These are phyloP conservation scores for Orbilia quercus DNA, from an alignment of 2,329 filamentous ascomycete species.

Conservation along the genomic window DNA sequence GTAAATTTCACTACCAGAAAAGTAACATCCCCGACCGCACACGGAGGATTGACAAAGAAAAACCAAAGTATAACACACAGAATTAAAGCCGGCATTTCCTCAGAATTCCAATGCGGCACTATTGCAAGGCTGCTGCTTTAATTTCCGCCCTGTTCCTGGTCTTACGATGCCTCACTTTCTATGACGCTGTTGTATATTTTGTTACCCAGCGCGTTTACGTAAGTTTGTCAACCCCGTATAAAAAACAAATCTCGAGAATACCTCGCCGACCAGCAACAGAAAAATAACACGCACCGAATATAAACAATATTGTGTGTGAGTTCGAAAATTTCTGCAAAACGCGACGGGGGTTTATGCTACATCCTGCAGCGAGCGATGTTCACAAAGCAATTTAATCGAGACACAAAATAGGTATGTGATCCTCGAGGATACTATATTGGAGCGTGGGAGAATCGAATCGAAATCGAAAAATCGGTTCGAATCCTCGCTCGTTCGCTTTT, in stretches of 20 bases:
- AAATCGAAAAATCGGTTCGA: not conserved
- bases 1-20: no score
- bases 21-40: no score
- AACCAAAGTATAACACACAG: no score
- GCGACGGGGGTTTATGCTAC: not conserved
- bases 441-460: not conserved
- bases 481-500: slow-evolving; percentile 1
- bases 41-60: no score
- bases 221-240: slow-evolving; percentile 12
- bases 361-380: not conserved
- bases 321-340: not conserved
- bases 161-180: slow-evolving; percentile 4
- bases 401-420: no score
- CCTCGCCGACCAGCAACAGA: slow-evolving; percentile 30
- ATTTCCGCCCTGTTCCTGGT: not conserved
- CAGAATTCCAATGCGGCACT: not conserved
- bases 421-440: not conserved
- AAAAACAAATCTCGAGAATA: slow-evolving; percentile 31
- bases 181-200: not conserved
- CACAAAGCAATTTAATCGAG: no score
- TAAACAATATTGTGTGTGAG: no score
- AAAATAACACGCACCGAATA: no score
- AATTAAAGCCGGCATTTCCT: no score
- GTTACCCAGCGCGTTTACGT: slow-evolving; percentile 8
- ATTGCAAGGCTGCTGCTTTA: not conserved